Evolutionary conservation across 257 asterid genomes (phyloP).

Genomic region (Osmanthus fragrans): DNA sequence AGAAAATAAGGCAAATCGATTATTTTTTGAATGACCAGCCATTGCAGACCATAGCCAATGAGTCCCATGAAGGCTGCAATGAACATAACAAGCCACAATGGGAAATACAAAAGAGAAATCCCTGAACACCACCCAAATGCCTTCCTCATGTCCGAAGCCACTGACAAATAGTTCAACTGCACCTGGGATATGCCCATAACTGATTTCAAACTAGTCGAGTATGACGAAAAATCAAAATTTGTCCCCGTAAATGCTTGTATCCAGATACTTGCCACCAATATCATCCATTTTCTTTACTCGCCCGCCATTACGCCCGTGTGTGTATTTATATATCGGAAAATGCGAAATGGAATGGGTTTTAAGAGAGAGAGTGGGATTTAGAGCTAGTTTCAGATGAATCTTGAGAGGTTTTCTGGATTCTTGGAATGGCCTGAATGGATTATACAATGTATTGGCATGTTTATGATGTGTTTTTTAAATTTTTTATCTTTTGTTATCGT

Average conservation of each 20-base stretch:
- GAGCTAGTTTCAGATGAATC: not conserved
- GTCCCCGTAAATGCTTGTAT: conserved; percentile 75
- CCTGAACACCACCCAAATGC: conserved; percentile 78
- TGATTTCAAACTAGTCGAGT: conserved; percentile 53
- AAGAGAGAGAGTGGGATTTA: not conserved
- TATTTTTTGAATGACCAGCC: conserved; percentile 48
- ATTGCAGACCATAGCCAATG: conserved; percentile 60
- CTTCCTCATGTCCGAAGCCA: conserved; percentile 70
- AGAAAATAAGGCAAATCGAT: conserved; percentile 56
- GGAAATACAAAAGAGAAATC: conserved; percentile 43
- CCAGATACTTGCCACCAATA: conserved; percentile 55
- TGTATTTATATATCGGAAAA: not conserved
- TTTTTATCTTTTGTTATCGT: not conserved
- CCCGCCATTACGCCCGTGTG: conserved; percentile 14
- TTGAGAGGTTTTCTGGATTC: conserved; percentile 14
- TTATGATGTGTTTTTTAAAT: not conserved
- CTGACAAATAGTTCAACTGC: conserved; percentile 53
- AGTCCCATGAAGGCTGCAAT: conserved; percentile 62
- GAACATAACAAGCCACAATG: conserved; percentile 47
- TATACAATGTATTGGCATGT: not conserved
- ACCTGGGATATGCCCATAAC: conserved; percentile 54
- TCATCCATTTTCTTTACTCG: conserved; percentile 58
- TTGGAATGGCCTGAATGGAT: not conserved
- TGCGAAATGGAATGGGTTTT: not conserved
- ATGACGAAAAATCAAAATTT: conserved; percentile 55